Percentiles rank a stretch among this genome's conserved stretches.
phyloP scores from a whole-genome alignment of 2,329 filamentous ascomycete genomes.

The Verticillium tricorpus region DNA sequence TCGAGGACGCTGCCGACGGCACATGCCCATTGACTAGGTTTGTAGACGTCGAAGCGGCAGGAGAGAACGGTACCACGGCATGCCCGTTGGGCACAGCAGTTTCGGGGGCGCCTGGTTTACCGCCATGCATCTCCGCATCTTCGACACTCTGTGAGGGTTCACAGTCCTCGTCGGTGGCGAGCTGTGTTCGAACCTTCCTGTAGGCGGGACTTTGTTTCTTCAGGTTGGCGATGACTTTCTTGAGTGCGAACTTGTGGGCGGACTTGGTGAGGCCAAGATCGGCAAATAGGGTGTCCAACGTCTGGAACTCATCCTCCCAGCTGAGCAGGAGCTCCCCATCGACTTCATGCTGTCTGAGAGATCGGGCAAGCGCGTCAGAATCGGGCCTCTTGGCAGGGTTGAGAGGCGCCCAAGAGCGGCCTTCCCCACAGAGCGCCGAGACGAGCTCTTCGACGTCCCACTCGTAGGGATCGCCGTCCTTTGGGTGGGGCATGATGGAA shows the following conservation, averaged over 20 bases:
- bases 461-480: conserved; percentile 60
- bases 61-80: not conserved
- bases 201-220: conserved; percentile 14
- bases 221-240: conserved; percentile 43
- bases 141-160: not conserved
- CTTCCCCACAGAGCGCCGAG: conserved; percentile 55
- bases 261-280: conserved; percentile 54
- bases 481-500: conserved; percentile 21
- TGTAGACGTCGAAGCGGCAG: not conserved
- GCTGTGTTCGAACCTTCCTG: conserved; percentile 4
- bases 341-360: conserved; percentile 58
- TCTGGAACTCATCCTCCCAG: conserved; percentile 41
- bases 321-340: conserved; percentile 62
- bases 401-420: conserved; percentile 41
- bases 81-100: not conserved
- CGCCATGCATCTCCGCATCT: not conserved
- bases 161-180: not conserved
- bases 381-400: conserved; percentile 43
- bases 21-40: not conserved
- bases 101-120: not conserved
- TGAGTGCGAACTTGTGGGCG: conserved; percentile 54
- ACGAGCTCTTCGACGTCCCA: conserved; percentile 70
- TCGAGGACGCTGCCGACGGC: not conserved
- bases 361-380: conserved; percentile 42
- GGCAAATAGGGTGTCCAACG: conserved; percentile 43